Conservation (phyloP, 768 basidiomycete genomes). For the Phaeotremella fagi region DNA sequence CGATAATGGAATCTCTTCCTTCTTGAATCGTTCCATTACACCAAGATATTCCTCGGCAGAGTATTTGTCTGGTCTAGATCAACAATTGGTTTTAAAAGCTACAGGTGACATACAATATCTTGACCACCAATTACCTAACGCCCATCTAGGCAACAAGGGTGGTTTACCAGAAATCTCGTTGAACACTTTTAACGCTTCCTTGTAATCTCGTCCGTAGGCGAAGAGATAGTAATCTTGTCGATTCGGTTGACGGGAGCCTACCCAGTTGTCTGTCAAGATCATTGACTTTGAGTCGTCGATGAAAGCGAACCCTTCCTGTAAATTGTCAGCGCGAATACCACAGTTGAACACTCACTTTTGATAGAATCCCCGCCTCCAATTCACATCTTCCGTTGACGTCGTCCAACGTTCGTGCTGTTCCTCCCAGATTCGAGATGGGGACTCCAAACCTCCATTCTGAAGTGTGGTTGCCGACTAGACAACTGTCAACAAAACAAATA, state of each 20-base stretch:
- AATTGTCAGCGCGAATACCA: neutral
- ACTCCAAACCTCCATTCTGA: constrained; percentile 3
- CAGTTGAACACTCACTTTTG: constrained; percentile 5
- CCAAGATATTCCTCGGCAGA: constrained; percentile 17
- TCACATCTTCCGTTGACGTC: constrained; percentile 18
- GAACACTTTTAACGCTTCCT: constrained; percentile 20
- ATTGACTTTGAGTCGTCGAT: constrained; percentile 26
- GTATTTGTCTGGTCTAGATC: constrained; percentile 13
- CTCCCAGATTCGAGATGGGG: constrained; percentile 13
- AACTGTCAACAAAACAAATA: neutral
- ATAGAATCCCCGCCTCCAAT: constrained; percentile 23
- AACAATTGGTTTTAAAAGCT: neutral
- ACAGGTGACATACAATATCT: constrained; percentile 17
- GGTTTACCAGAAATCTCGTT: constrained; percentile 18
- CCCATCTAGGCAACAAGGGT: constrained; percentile 25
- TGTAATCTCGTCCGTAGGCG: constrained; percentile 24
- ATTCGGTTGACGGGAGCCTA: constrained; percentile 6
- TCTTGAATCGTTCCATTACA: constrained; percentile 32
- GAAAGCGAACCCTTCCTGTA: constrained; percentile 14
- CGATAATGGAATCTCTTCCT: constrained; percentile 22
- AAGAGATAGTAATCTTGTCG: constrained; percentile 26
- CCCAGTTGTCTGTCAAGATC: constrained; percentile 26
- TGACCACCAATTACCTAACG: constrained; percentile 35
- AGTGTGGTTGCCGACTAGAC: neutral
- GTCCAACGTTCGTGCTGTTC: constrained; percentile 30